phyloP scores from a whole-genome alignment of 164 flowering plant species.

The Umbellularia californica region DNA sequence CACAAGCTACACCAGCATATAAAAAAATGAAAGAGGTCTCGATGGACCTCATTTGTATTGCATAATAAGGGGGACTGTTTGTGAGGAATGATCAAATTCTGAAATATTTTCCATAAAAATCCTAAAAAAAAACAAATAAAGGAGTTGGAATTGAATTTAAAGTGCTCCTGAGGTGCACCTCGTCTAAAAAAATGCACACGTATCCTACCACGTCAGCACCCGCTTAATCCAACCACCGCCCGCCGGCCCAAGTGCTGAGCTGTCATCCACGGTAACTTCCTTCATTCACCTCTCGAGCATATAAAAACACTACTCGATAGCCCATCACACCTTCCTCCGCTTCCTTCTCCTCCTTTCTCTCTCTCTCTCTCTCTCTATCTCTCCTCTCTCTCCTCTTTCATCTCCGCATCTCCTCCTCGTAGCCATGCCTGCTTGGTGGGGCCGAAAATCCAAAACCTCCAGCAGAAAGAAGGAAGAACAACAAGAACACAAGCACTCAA shows the following conservation, averaged over 20 bases:
- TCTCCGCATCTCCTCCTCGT: neutral
- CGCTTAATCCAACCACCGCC: conserved; percentile 38
- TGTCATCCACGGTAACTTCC: conserved; percentile 12
- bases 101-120: no score
- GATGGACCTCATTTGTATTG: no score
- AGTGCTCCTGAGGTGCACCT: no score
- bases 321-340: neutral
- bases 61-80: no score
- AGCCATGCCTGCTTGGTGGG: conserved; percentile 61
- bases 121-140: no score
- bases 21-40: no score
- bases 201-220: conserved; percentile 26
- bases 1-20: no score
- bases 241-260: conserved; percentile 25
- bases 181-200: neutral
- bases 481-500: neutral
- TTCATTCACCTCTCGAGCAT: neutral
- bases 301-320: neutral
- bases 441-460: conserved; percentile 26
- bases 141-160: no score
- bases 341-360: conserved; percentile 14
- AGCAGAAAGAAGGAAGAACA: conserved; percentile 31
- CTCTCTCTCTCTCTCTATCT: conserved; percentile 1
- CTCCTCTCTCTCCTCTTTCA: conserved; percentile 2
- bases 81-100: no score